Evolutionary conservation across 2,329 filamentous ascomycete species (phyloP), one percentile per base, ranked within the genome.

Genomic region (Scedosporium apiospermum): DNA sequence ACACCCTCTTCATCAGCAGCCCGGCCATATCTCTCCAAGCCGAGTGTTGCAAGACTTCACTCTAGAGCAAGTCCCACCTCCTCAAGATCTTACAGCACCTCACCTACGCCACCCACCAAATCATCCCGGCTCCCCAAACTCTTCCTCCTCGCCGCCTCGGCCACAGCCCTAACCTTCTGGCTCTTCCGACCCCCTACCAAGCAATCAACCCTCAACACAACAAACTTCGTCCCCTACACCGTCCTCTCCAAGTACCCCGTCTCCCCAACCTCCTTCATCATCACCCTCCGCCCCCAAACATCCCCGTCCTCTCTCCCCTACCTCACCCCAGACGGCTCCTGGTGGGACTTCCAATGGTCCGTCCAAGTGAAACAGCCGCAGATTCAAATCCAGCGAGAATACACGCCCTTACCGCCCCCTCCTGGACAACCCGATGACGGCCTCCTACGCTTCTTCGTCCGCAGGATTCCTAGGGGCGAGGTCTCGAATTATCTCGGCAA

Each of bases 291-390:
- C 27, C 79, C 85, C 12, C 23, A 58, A 34, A 63, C 63, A 44
- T 69, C 65, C 2, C 73, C 68, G 9, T 71, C 71, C 62, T 59
- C 76, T n/a, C 44, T 64, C 53, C 18, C 23, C 63, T 63, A 44
- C 27, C 66, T 53, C 18, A 64, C 67, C 23, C 44, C 65, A n/a
- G 64, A 68, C 2, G 62, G 64, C 16, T 51, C 63, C 66, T 75
- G 76, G 75, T 67, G 66, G 10, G 66, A 83, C 63, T 88, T 89
- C 4, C 81, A 96, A 51, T 96, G 91, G 89, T 92, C 88, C 65
- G 88, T 98, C 41, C 89, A 97, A 77, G 86, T 96, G 71, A 96
- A 96, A 76, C 95, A 98, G 76, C 95, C 95, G 2, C 88, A 96
- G 72, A 77, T 98, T 63, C 93, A 97, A 75, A 96, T 99, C 68